These are phyloP conservation scores for Thuja plicata DNA, from an alignment of 83 land plant species.

Conservation along the genomic window DNA sequence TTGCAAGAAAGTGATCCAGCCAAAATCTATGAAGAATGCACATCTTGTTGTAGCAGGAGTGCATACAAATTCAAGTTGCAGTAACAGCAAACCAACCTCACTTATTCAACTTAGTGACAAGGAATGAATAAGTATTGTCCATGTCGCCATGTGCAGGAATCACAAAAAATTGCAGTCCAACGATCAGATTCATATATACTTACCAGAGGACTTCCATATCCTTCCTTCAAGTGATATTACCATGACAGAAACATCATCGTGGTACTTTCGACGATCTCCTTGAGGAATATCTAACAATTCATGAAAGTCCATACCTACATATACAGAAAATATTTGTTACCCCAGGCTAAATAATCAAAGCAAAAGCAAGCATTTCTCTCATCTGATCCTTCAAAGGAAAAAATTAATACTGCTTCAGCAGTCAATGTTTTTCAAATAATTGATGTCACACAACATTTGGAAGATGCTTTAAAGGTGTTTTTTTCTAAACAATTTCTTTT, in stretches of 20 bases:
- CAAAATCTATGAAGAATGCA: constrained; percentile 4
- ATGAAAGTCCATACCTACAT: constrained; percentile 86
- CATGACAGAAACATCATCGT: constrained; percentile 93
- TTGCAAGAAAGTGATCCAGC: not conserved
- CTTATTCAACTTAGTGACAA: constrained; percentile 13
- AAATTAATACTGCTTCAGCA: not conserved
- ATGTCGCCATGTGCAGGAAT: constrained; percentile 5
- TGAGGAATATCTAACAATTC: constrained; percentile 88
- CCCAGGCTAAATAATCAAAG: not conserved
- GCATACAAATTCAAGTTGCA: constrained; percentile 4
- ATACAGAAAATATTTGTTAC: not conserved
- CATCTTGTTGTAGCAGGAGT: not conserved
- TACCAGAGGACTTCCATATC: constrained; percentile 80
- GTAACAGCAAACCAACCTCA: constrained; percentile 12
- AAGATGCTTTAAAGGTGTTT: not conserved
- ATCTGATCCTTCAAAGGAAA: not conserved
- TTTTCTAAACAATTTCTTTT: not conserved
- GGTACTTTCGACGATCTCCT: constrained; percentile 88
- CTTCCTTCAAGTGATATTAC: constrained; percentile 90
- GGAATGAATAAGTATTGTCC: constrained; percentile 17
- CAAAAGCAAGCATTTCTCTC: not conserved
- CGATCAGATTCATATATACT: constrained; percentile 20
- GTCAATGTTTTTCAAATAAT: not conserved
- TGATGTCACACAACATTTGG: not conserved
- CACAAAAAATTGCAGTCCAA: constrained; percentile 4